Percentiles rank a stretch among this genome's conserved stretches.
Conservation (phyloP, 495 filamentous ascomycete genomes). For the Penicillium lagena region DNA sequence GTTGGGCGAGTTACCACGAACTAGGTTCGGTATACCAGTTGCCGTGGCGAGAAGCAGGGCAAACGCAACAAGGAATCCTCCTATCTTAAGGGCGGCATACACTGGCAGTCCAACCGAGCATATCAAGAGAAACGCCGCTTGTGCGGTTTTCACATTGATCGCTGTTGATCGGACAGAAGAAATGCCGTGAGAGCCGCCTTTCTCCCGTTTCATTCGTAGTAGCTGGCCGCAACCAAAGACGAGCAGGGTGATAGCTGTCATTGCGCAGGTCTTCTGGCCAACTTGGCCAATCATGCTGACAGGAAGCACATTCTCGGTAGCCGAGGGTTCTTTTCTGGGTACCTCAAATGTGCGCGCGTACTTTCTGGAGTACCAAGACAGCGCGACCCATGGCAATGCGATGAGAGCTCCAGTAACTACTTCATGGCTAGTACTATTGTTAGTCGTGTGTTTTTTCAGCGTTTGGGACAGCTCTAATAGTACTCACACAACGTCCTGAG, state of each 20-base stretch:
- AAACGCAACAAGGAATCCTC: conserved; percentile 47
- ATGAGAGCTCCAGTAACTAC: conserved; percentile 23
- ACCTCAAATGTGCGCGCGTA: conserved; percentile 9
- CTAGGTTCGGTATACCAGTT: conserved; percentile 30
- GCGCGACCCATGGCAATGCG: conserved; percentile 32
- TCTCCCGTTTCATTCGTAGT: conserved; percentile 5
- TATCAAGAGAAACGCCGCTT: conserved; percentile 16
- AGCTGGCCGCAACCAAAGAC: conserved; percentile 22
- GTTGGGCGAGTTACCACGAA: conserved; percentile 4
- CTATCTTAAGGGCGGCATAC: conserved; percentile 50
- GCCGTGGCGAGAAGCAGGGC: conserved; percentile 40
- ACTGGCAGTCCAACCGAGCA: conserved; percentile 45
- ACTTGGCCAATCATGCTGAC: conserved; percentile 6
- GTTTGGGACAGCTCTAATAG: no score
- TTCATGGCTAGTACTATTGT: conserved; percentile 21
- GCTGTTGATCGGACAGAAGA: conserved; percentile 11
- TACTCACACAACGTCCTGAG: no score
- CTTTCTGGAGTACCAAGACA: conserved; percentile 35
- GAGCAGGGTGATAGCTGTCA: conserved; percentile 22
- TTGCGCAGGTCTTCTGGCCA: conserved; percentile 8
- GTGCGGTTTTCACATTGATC: conserved; percentile 8
- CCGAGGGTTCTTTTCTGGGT: not conserved
- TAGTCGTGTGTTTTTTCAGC: no score
- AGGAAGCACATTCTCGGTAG: not conserved
- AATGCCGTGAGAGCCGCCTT: not conserved